These are phyloP conservation scores for Tripidium arundinaceum DNA, from an alignment of 202 grass and related monocot species.

Conservation along the genomic window DNA sequence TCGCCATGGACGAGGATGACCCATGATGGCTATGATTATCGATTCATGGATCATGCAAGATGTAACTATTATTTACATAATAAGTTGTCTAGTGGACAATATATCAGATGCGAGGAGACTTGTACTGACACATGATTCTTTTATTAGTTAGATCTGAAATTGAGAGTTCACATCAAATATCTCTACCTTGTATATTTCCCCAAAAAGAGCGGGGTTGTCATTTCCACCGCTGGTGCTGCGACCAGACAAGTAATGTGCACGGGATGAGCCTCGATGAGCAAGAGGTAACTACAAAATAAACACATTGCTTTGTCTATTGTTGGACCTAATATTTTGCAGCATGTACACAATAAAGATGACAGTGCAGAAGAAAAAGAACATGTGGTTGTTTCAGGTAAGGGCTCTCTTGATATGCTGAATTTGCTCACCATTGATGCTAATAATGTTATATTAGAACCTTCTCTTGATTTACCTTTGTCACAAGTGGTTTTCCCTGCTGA, in stretches of 20 bases:
- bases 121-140: too few species aligned
- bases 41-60: neutral
- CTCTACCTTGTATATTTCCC: too few species aligned
- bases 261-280: too few species aligned
- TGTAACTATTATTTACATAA: neutral
- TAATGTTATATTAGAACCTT: neutral
- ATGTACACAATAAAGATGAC: too few species aligned
- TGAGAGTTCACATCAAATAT: too few species aligned
- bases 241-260: too few species aligned
- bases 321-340: neutral
- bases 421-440: neutral
- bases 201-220: too few species aligned
- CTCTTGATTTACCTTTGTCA: neutral
- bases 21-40: neutral
- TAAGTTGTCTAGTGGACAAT: neutral
- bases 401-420: neutral
- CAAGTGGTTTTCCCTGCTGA: neutral
- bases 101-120: too few species aligned
- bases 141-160: neutral
- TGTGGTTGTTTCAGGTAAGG: neutral
- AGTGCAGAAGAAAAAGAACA: neutral
- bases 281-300: neutral
- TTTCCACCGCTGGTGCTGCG: too few species aligned
- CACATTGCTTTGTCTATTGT: neutral
- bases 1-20: conserved; percentile 14